phyloP scores from a whole-genome alignment of 768 basidiomycete genomes.

The Epithele typhae region DNA sequence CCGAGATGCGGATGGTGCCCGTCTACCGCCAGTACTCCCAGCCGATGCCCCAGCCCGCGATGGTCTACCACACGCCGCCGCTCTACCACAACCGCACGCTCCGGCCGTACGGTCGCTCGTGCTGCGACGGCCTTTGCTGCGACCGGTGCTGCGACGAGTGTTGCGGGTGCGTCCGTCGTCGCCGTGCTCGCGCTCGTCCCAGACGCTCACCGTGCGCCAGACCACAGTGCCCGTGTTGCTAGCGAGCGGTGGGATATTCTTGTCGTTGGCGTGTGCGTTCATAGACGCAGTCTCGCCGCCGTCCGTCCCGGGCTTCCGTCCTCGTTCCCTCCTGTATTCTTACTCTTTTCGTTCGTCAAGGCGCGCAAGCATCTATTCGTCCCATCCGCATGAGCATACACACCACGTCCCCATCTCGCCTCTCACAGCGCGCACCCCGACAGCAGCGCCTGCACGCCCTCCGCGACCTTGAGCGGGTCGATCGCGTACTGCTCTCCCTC shows the following conservation, averaged over 20 bases:
- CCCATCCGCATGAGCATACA: neutral
- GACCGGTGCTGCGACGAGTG: slow-evolving; percentile 17
- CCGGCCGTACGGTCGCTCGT: slow-evolving; percentile 8
- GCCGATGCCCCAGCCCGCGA: slow-evolving; percentile 20
- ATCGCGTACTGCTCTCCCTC: slow-evolving; percentile 5
- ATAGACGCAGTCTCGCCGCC: too few relatives aligned
- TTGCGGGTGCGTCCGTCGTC: slow-evolving; percentile 15
- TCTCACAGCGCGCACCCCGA: slow-evolving; percentile 20
- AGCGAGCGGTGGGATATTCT: too few relatives aligned
- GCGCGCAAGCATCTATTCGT: neutral
- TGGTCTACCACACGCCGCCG: slow-evolving; percentile 21
- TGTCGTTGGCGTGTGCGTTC: too few relatives aligned
- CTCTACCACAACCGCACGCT: slow-evolving; percentile 11
- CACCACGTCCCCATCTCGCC: neutral
- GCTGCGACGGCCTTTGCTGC: slow-evolving; percentile 19
- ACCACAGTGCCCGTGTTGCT: slow-evolving; percentile 9
- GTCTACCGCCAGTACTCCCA: slow-evolving; percentile 21
- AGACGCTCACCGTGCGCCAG: too few relatives aligned
- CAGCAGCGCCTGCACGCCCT: slow-evolving; percentile 18
- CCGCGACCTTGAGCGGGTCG: slow-evolving; percentile 21
- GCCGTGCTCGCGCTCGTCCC: too few relatives aligned
- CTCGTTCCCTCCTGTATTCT: too few relatives aligned
- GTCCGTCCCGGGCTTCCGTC: too few relatives aligned
- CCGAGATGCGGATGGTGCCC: slow-evolving; percentile 24
- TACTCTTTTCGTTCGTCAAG: too few relatives aligned